Base-by-base conservation (phyloP, 108 stramenopile genomes). In the Conticribra guillardii region DNA sequence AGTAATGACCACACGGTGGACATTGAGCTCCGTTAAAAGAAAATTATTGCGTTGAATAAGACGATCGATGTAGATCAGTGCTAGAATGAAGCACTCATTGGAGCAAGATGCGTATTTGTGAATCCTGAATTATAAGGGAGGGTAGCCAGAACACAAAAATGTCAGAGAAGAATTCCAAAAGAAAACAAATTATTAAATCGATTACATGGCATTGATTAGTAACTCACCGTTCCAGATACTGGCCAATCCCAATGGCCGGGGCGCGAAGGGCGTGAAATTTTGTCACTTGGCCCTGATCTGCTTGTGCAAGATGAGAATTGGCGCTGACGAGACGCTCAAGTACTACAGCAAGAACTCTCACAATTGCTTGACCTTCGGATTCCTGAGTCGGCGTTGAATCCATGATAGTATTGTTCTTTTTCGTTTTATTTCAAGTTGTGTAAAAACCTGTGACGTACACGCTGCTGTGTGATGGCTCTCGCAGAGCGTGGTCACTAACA, bases 41-140 rank as follows among this genome's bases (percentile, higher is more conserved):
- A 97, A 96, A 72, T 95, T 89, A 67, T 96, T 97, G 26, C 90
- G 67, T 74, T 97, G 96, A 64, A 98, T 97, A 45, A 98, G 83
- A 0, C 98, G 90, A 69, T 99, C 99, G 54, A 99, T 98, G 90
- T 98, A 99, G 30, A 99, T 95, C 24, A 99, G 89, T 11, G 96
- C 94, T 26, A 99, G 81, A 50, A 98, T 88, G 69, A 98, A 98
- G 76, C 98, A 98, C 72, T 97, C 96, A 31, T 89, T 93, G 60
- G 97, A 97, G 76, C 99, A 99, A 18, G 83, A 89, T 9, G 97
- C 93, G 73, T 98, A 98, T 65, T 97, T 96, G 77, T 93, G 91
- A 53, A 99, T 97, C 59, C 93, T 94, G 41, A 26, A 27, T 22
- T 27, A 51, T 22, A n/a, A n/a, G n/a, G n/a, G n/a, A n/a, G n/a